phyloP scores from a whole-genome alignment of 2,329 filamentous ascomycete species.

The Ampelomyces quisqualis region DNA sequence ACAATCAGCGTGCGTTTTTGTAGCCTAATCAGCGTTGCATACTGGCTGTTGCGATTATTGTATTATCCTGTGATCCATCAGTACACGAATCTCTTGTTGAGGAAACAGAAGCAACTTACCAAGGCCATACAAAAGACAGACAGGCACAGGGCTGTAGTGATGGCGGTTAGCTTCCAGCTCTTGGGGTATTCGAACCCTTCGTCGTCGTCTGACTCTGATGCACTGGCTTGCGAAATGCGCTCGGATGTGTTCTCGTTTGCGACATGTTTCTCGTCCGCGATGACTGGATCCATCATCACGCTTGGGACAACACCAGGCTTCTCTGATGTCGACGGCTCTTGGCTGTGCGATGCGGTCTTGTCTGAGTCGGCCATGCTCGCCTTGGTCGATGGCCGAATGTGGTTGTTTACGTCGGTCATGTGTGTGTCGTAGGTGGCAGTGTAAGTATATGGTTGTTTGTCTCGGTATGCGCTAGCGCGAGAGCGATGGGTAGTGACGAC shows the following conservation, averaged over 20 bases:
- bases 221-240: conserved; percentile 20
- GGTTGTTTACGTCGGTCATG: conserved; percentile 30
- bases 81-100: background rate
- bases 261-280: conserved; percentile 9
- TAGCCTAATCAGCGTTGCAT: background rate
- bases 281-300: conserved; percentile 19
- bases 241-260: conserved; percentile 19
- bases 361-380: conserved; percentile 40
- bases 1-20: background rate
- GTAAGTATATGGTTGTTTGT: background rate
- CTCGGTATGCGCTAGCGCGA: conserved; percentile 4
- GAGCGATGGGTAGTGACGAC: conserved; percentile 1
- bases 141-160: conserved; percentile 38
- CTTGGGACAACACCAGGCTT: conserved; percentile 30
- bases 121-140: conserved; percentile 45
- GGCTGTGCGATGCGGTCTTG: conserved; percentile 33
- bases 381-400: conserved; percentile 32
- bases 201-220: conserved; percentile 25
- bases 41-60: conserved; percentile 51
- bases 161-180: conserved; percentile 35
- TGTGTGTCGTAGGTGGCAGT: conserved; percentile 3
- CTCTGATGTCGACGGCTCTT: conserved; percentile 24
- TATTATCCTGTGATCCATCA: conserved; percentile 42
- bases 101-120: conserved; percentile 17
- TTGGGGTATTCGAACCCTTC: conserved; percentile 41